Conservation (phyloP, 495 filamentous ascomycete species). For the Aspergillus sclerotioniger region DNA sequence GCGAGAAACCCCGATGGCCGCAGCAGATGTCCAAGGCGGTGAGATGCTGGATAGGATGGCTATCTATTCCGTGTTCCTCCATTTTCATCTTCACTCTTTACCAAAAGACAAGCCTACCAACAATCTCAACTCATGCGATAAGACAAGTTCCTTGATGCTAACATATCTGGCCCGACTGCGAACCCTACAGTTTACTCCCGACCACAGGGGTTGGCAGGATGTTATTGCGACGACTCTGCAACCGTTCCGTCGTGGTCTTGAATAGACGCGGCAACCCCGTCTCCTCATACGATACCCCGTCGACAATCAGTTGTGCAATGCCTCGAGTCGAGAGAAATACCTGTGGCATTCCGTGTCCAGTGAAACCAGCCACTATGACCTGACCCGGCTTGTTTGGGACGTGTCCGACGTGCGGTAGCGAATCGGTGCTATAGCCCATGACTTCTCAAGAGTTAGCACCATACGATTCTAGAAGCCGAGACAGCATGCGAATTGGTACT, state of each 20-base stretch:
- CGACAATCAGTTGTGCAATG: conserved; percentile 42
- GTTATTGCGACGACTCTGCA: conserved; percentile 25
- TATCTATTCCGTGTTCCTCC: no score
- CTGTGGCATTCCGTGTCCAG: conserved; percentile 51
- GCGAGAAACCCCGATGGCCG: neutral
- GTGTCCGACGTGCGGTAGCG: conserved; percentile 42
- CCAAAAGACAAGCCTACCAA: no score
- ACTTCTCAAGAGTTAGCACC: conserved; percentile 21
- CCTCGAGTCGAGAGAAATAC: conserved; percentile 46
- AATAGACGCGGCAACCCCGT: conserved; percentile 41
- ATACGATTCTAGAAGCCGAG: neutral
- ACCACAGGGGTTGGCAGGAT: conserved; percentile 9
- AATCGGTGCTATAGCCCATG: conserved; percentile 43
- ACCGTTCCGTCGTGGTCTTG: conserved; percentile 31
- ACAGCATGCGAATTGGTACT: conserved; percentile 13
- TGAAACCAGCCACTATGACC: conserved; percentile 48
- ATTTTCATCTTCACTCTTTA: no score
- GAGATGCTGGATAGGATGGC: no score
- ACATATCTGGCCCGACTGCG: no score
- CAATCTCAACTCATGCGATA: no score
- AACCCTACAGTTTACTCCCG: neutral
- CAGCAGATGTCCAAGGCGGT: conserved; percentile 14
- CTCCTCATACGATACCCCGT: conserved; percentile 32
- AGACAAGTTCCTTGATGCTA: no score
- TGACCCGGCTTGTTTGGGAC: conserved; percentile 43